These are phyloP conservation scores for Barnettozyma californica DNA, from an alignment of 805 yeast genomes.

Conservation along the genomic window DNA sequence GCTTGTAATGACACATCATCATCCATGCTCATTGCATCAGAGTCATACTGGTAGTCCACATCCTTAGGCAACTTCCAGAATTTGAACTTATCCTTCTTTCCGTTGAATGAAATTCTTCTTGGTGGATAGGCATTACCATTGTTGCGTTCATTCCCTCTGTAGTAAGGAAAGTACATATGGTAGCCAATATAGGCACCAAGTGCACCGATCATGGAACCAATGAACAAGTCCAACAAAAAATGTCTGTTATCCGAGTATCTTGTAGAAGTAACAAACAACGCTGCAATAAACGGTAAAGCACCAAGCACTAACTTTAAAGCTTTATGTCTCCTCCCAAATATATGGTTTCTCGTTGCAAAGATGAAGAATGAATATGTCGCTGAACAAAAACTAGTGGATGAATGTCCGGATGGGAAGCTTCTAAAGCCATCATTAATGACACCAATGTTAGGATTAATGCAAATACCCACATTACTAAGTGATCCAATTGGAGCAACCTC, in stretches of 20 bases:
- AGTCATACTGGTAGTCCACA: constrained; percentile 21
- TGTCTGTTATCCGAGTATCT: constrained; percentile 46
- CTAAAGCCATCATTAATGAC: constrained; percentile 46
- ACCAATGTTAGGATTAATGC: constrained; percentile 33
- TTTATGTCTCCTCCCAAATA: constrained; percentile 26
- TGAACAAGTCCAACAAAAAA: constrained; percentile 33
- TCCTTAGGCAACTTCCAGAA: constrained; percentile 33
- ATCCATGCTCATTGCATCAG: constrained; percentile 7
- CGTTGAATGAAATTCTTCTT: constrained; percentile 5
- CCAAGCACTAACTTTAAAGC: neutral
- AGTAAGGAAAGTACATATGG: constrained; percentile 37
- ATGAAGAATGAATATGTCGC: constrained; percentile 33
- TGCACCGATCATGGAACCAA: constrained; percentile 36
- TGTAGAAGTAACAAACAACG: constrained; percentile 33
- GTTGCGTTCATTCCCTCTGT: constrained; percentile 19
- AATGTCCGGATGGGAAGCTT: constrained; percentile 56
- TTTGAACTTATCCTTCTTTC: constrained; percentile 15
- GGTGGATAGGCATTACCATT: constrained; percentile 9
- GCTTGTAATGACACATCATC: neutral
- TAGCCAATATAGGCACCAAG: constrained; percentile 25
- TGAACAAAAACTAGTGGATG: constrained; percentile 46
- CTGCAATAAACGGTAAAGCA: constrained; percentile 33
- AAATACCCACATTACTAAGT: constrained; percentile 41
- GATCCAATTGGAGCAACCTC: constrained; percentile 30
- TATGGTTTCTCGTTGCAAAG: constrained; percentile 29